These are phyloP conservation scores for Pseudogymnoascus sp. DNA, from an alignment of 2,329 filamentous ascomycete genomes.

Conservation along the genomic window DNA sequence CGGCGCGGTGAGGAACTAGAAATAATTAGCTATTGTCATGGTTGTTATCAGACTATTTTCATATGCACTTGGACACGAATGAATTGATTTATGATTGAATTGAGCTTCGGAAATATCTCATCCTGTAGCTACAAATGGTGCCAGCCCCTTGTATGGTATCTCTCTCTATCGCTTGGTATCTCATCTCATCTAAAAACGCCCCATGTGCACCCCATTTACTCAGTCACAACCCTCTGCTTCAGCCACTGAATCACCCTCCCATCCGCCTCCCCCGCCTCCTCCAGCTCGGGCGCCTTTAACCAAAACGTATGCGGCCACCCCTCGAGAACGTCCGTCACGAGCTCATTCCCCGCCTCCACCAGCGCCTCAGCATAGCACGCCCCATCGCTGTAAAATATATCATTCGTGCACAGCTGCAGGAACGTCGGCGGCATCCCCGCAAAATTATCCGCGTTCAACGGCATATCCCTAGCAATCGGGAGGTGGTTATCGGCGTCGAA, in stretches of 20 bases:
- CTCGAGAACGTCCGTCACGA: slow-evolving; percentile 35
- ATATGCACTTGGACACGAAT: background rate
- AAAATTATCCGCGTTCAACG: slow-evolving; percentile 31
- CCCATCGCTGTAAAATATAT: slow-evolving; percentile 43
- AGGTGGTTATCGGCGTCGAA: slow-evolving; percentile 30
- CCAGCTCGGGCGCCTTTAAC: slow-evolving; percentile 38
- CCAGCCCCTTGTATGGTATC: background rate
- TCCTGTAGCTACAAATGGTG: background rate
- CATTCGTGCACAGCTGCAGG: slow-evolving; percentile 43
- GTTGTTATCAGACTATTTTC: background rate
- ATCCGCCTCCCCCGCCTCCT: slow-evolving; percentile 35
- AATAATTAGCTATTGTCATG: background rate
- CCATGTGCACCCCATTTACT: background rate
- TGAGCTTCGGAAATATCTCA: background rate
- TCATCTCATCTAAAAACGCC: background rate
- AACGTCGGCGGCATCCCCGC: slow-evolving; percentile 34
- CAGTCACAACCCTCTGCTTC: slow-evolving; percentile 31
- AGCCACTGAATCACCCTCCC: slow-evolving; percentile 35
- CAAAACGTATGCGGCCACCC: slow-evolving; percentile 47
- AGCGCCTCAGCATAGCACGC: slow-evolving; percentile 40
- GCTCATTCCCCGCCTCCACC: slow-evolving; percentile 32
- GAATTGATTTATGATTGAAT: background rate
- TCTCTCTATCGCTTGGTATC: background rate
- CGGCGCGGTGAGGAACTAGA: background rate
- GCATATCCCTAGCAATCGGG: slow-evolving; percentile 32